Base-by-base conservation (phyloP, 1,139 yeast species). In the Lodderomyces margitis region DNA sequence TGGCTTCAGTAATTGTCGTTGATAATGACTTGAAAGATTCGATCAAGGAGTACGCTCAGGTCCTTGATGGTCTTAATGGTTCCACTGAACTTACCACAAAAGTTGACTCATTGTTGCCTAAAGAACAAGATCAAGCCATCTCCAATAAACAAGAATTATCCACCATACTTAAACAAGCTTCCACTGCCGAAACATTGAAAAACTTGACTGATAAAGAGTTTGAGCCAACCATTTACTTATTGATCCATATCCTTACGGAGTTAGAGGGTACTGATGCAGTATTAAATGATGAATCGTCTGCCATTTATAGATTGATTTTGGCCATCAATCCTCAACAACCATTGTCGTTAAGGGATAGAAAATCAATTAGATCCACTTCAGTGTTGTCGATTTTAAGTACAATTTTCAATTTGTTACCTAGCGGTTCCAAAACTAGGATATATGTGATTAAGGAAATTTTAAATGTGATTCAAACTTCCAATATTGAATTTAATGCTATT, bases 261-360 rank as follows among this genome's bases (percentile, higher is more conserved):
- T 60, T 68, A 39, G 39, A 51, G 5, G 49, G 61, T 30, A 53
- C 61, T 34, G 63, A 58, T 36, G 48, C 51, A 23, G 62, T 62
- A 19, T 62, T 68, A 45, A 58, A 55, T 37, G 51, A 58, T 47
- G 49, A 25, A 23, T 53, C 59, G 34, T 59, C 70, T 14, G 52
- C 57, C 34, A 54, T 73, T 43, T 52, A 68, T 37, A 50, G 58
- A 35, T 59, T 58, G 40, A 62, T 73, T 47, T 51, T 62, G 19
- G 64, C 59, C 40, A 53, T 64, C 36, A 66, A 62, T 41, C 77
- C 77, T 40, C 50, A 54, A 32, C 62, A 65, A 48, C 68, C 65
- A 49, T 70, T 72, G 36, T 60, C 73, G 27, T 64, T 72, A 53
- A 68, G 76, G 60, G 78, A 73, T 57, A 68, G 77, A 59, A 69